Evolutionary conservation across 176 grass and related monocot genomes (phyloP), one percentile per base, ranked within the genome.

Genomic region (Oryza longistaminata): DNA sequence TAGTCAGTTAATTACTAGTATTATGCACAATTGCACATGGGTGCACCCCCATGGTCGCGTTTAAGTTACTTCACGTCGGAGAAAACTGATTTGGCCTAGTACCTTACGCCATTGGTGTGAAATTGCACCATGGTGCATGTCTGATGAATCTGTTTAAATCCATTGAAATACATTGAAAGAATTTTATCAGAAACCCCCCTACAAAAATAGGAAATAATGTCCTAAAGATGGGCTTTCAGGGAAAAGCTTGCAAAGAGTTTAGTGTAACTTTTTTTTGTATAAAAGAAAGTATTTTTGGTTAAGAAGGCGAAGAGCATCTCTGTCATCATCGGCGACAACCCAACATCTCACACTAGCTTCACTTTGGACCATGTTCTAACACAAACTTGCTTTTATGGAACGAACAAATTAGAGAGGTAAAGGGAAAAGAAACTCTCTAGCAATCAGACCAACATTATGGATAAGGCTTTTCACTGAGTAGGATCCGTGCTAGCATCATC

Each of bases 371-470:
- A 21, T 58, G 53, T 58, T 58, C 17, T 58, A 58, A n/a, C 53
- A 7, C 53, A 58, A 58, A 58, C 6, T 58, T 58, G 5, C 53
- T n/a, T 58, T 58, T 58, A 48, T 4, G 22, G 13, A 29, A 31
- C 3, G 35, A 43, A 78, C 22, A 64, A 0, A 1, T 2, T 21
- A 6, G 21, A 6, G 33, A 3, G 3, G 22, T 3, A 34, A 34
- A 21, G 9, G 10, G 9, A 73, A 79, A 48, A 33, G 13, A 33
- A 48, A 21, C 16, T 19, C 7, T 55, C 17, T 27, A 48, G 25
- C 62, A 48, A 79, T 79, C 77, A 49, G 24, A 45, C 21, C 24
- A 33, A 31, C 25, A 67, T 79, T 67, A 67, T 79, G 62, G 21
- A 67, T 48, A 25, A 11, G 24, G 66, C 25, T 15, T n/a, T 66